Evolutionary conservation across 345 rosid genomes (phyloP), one percentile per base, ranked within the genome.

Genomic region (Citrus glauca): DNA sequence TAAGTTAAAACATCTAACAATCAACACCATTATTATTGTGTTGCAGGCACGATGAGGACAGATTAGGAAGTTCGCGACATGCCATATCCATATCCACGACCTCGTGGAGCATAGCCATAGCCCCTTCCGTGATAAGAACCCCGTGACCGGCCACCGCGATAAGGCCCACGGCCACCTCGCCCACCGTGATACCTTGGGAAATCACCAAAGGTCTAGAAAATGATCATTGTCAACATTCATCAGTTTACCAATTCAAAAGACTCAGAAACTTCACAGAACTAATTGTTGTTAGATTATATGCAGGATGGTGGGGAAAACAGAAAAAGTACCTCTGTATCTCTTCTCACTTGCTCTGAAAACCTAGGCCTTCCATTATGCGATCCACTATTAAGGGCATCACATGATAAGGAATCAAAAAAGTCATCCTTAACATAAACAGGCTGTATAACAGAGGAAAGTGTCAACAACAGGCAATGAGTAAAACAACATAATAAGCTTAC

Each of bases 341-440:
- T 76, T 79, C 82, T 88, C 82, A 83, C 72, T 75, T 88, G 91
- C 76, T 86, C 91, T 0, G 88, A 86, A 82, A 88, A 88, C 69
- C 75, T 83, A 8, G 82, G 32, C 78, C 89, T 88, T 59, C 91
- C 89, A 74, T 78, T 73, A 48, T 78, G 88, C 8, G 85, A 83
- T 7, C 79, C 88, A 27, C 67, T 53, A 60, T 66, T 83, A 77
- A 85, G 81, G 17, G 87, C 74, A 56, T 85, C 82, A 77, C 80
- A 84, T n/a, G 91, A 88, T 64, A 88, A 80, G 19, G 89, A 76
- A 83, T 88, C 91, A 77, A 88, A 88, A 66, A 88, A 88, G 71
- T 88, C 91, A 83, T 88, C 91, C 80, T 86, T 88, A 59, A 81
- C 86, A 79, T 88, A 88, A 45, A 83, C 75, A 76, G 86, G 86